phyloP scores from a whole-genome alignment of 306 rosid genomes.

The Prunus fruticosa region DNA sequence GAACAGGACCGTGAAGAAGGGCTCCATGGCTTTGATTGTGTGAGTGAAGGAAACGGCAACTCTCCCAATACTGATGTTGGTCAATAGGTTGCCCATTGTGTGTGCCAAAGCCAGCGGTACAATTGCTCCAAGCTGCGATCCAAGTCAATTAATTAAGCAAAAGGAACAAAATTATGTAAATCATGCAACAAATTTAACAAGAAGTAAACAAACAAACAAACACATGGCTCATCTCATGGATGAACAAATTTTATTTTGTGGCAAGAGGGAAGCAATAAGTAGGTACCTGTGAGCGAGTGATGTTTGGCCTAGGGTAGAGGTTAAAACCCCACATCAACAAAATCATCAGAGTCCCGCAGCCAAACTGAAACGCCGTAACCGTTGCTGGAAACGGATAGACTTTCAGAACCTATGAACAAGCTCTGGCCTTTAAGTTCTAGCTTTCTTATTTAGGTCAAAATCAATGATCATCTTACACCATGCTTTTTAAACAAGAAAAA shows the following conservation, averaged over 20 bases:
- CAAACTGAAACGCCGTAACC: slow-evolving; percentile 61
- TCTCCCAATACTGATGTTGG: slow-evolving; percentile 67
- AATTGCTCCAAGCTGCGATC: slow-evolving; percentile 40
- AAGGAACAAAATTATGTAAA: too few relatives aligned
- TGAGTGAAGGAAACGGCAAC: slow-evolving; percentile 86
- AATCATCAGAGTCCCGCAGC: slow-evolving; percentile 47
- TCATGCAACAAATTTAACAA: too few relatives aligned
- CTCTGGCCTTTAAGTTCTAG: slow-evolving; percentile 23
- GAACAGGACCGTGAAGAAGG: slow-evolving; percentile 69
- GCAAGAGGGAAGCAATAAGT: not conserved
- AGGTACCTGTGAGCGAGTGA: slow-evolving; percentile 55
- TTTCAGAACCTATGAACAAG: slow-evolving; percentile 73
- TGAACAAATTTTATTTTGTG: too few relatives aligned
- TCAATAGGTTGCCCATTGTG: slow-evolving; percentile 68
- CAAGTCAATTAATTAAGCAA: not conserved
- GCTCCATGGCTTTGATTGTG: slow-evolving; percentile 82
- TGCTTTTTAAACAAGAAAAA: not conserved
- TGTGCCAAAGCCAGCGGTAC: slow-evolving; percentile 66
- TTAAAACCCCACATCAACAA: slow-evolving; percentile 58
- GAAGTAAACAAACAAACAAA: not conserved
- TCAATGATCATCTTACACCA: not conserved
- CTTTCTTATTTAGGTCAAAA: not conserved
- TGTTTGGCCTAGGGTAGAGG: slow-evolving; percentile 53
- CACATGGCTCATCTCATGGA: too few relatives aligned
- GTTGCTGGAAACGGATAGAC: slow-evolving; percentile 90